phyloP scores from a whole-genome alignment of 176 grass and related monocot genomes.

The Aegilops longissima region DNA sequence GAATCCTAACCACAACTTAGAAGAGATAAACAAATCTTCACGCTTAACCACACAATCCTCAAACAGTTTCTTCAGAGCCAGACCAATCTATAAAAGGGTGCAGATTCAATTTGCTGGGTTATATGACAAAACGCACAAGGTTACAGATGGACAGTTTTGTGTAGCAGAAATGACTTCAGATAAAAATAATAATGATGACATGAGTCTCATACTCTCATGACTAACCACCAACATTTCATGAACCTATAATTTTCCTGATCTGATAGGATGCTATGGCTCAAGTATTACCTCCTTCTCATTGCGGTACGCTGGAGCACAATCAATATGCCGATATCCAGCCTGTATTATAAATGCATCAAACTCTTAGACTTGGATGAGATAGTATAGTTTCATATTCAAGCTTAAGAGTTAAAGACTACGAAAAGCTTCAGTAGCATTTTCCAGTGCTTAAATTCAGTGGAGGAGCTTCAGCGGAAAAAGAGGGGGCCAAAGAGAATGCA shows the following conservation, averaged over 20 bases:
- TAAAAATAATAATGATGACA: background rate
- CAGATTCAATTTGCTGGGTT: background rate
- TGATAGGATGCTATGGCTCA: background rate
- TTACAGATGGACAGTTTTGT: background rate
- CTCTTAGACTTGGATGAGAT: background rate
- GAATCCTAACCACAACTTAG: constrained; percentile 55
- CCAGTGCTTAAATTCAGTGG: background rate
- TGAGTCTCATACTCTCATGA: background rate
- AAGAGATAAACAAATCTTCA: constrained; percentile 63
- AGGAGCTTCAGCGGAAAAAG: background rate
- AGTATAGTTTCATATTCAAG: background rate
- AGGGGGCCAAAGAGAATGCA: background rate
- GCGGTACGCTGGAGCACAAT: constrained; percentile 56
- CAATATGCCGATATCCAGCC: constrained; percentile 79
- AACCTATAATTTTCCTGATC: background rate
- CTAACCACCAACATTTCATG: background rate
- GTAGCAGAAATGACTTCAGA: background rate
- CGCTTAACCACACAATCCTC: constrained; percentile 54
- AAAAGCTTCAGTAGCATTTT: background rate
- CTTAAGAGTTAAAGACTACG: background rate
- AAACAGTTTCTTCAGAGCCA: constrained; percentile 58
- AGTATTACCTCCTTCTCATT: constrained; percentile 72
- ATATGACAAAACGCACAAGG: background rate
- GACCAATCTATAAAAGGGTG: constrained; percentile 39
- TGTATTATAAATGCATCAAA: constrained; percentile 20